Evolutionary conservation across 139 green algal genomes (phyloP).

Genomic region (Coelastrella sp.): DNA sequence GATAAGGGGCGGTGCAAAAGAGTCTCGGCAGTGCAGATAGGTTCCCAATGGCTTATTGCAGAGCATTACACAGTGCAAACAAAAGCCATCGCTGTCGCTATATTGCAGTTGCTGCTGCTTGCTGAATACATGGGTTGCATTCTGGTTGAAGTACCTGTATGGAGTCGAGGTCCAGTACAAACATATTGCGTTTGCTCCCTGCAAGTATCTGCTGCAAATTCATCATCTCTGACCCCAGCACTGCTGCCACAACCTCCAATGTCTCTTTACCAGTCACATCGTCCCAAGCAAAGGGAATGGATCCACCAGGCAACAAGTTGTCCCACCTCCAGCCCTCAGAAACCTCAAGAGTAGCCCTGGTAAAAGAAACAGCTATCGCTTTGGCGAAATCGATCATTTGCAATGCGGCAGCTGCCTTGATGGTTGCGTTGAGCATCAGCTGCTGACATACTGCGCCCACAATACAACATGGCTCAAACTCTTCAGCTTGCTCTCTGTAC

Average conservation of each 20-base stretch:
- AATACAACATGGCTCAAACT: too few relatives aligned
- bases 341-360: neutral
- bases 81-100: too few relatives aligned
- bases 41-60: too few relatives aligned
- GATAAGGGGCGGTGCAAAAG: too few relatives aligned
- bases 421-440: too few relatives aligned
- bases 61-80: too few relatives aligned
- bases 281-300: conserved; percentile 90
- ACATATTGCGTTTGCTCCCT: conserved; percentile 4
- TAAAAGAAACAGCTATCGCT: too few relatives aligned
- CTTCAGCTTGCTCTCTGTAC: neutral
- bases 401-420: too few relatives aligned
- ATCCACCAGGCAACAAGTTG: conserved; percentile 26
- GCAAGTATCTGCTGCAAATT: neutral
- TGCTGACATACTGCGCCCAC: too few relatives aligned
- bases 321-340: conserved; percentile 10
- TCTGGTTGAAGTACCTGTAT: conserved; percentile 11
- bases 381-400: too few relatives aligned
- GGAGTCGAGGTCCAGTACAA: conserved; percentile 22
- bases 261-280: conserved; percentile 67
- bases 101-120: too few relatives aligned
- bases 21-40: too few relatives aligned
- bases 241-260: conserved; percentile 54
- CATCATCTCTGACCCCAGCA: conserved; percentile 8
- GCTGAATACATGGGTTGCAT: neutral